These are phyloP conservation scores for Physcomitrium patens DNA, from an alignment of 225 moss, liverwort and hornwort genomes.

Conservation along the genomic window DNA sequence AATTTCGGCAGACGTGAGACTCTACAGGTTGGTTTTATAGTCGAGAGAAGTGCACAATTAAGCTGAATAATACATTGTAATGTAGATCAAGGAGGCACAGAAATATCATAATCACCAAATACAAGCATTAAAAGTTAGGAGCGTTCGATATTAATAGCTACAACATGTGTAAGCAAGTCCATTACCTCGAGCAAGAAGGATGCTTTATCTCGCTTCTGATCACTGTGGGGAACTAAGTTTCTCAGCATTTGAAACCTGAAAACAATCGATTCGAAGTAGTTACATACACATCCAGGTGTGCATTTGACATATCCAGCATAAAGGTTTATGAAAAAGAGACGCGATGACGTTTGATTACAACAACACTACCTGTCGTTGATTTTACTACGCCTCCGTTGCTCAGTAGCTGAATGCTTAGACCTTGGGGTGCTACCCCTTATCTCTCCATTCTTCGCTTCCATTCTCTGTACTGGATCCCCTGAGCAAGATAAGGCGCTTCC, in stretches of 20 bases:
- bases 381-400: slow-evolving; percentile 79
- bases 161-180: background rate
- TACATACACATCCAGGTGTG: background rate
- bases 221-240: slow-evolving; percentile 79
- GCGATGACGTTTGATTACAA: background rate
- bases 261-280: background rate
- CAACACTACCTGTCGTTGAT: slow-evolving; percentile 60
- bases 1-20: too few species aligned
- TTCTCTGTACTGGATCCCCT: slow-evolving; percentile 62
- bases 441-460: slow-evolving; percentile 57
- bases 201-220: slow-evolving; percentile 82
- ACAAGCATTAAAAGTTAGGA: background rate
- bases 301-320: background rate
- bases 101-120: background rate
- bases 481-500: slow-evolving; percentile 15
- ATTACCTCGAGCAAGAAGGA: slow-evolving; percentile 79
- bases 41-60: background rate
- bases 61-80: background rate
- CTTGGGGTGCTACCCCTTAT: slow-evolving; percentile 68
- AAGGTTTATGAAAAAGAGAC: background rate
- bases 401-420: slow-evolving; percentile 81
- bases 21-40: too few species aligned
- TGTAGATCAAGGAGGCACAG: background rate
- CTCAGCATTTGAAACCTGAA: slow-evolving; percentile 79
- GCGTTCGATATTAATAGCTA: background rate